Evolutionary conservation across 768 basidiomycete species (phyloP), one percentile per base, ranked within the genome.

Genomic region (Lactarius akahatsu): DNA sequence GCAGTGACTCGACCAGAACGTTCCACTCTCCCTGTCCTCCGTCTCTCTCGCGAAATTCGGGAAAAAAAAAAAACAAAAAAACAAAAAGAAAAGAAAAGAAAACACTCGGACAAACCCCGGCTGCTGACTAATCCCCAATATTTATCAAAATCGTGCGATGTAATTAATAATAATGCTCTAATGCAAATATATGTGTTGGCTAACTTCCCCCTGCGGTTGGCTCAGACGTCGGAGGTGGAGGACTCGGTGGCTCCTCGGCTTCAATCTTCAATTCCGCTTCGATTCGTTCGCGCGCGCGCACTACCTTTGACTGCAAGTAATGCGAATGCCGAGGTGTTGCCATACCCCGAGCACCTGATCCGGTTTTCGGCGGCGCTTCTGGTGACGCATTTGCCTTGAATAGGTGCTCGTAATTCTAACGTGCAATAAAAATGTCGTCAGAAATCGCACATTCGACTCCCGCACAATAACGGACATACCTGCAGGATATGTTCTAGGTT

Each of bases 271-370:
- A 65, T 81, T 99, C 96, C 0, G 96, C 96, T 75, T 97, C 91
- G 83, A 98, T 88, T 78, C 97, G 87, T 78, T 98, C 95, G 62
- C 88, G 85, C 23, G 97, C 96, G 50, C 97, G 87, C 55, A 93
- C 86, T n/a, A 99, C 93, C 78, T 99, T 99, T 38, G 94, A 96
- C 75, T 96, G 96, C 15, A 98, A 82, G 77, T 98, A 98, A 77
- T 95, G 92, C 41, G 94, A 95, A 74, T 94, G 82, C 43, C 78
- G 72, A 26, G 81, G 81, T 32, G 76, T 79, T 28, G 77, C 70
- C 5, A 77, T 74, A 28, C 77, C 78, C 74, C 80, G 84, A 43
- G 82, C 79, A 16, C 81, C 72, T 47, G 81, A 66, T 65, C 81
- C 80, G 8, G 71, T 63, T 57, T 75, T 75, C 43, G 75, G 72